Percentiles rank a stretch among this genome's conserved stretches.
Conservation (phyloP, 768 basidiomycete species). For the Mycena metata region DNA sequence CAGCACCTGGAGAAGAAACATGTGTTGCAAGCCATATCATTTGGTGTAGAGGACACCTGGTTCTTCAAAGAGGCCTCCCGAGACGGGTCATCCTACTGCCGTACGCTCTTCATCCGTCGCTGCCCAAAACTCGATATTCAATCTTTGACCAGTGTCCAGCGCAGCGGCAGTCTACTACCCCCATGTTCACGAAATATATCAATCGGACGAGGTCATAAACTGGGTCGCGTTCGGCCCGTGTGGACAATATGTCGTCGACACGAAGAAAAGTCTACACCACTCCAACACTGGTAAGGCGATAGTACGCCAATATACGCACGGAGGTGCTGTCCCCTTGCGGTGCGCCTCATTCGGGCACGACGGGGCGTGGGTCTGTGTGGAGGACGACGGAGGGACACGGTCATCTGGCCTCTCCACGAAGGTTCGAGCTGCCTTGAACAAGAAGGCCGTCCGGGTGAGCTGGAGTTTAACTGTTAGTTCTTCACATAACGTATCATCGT, state of each 20-base stretch:
- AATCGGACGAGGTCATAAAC: slow-evolving; percentile 12
- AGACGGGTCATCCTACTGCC: not conserved
- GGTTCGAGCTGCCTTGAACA: slow-evolving; percentile 6
- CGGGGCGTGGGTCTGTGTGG: slow-evolving; percentile 6
- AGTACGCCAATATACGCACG: not conserved
- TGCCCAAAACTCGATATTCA: not conserved
- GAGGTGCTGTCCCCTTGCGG: not conserved
- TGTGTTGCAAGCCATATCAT: slow-evolving; percentile 4
- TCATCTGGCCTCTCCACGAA: not conserved
- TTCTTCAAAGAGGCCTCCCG: not conserved
- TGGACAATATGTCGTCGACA: slow-evolving; percentile 5
- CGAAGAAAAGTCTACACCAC: not conserved
- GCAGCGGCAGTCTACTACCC: slow-evolving; percentile 1
- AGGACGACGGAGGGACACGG: not conserved
- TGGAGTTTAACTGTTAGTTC: not conserved
- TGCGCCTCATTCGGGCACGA: slow-evolving; percentile 9
- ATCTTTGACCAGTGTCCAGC: not conserved
- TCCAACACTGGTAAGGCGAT: not conserved
- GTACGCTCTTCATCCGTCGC: not conserved
- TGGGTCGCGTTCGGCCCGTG: slow-evolving; percentile 5
- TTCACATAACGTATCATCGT: slow-evolving; percentile 1
- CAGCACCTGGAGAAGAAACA: no score
- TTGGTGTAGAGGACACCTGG: not conserved
- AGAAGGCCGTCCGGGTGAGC: slow-evolving; percentile 11
- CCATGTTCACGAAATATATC: not conserved